A percentile compares a stretch with the other conserved stretches of the same genome.
Conservation (phyloP, 2,329 filamentous ascomycete genomes). For the Phyllosticta citribraziliensis region DNA sequence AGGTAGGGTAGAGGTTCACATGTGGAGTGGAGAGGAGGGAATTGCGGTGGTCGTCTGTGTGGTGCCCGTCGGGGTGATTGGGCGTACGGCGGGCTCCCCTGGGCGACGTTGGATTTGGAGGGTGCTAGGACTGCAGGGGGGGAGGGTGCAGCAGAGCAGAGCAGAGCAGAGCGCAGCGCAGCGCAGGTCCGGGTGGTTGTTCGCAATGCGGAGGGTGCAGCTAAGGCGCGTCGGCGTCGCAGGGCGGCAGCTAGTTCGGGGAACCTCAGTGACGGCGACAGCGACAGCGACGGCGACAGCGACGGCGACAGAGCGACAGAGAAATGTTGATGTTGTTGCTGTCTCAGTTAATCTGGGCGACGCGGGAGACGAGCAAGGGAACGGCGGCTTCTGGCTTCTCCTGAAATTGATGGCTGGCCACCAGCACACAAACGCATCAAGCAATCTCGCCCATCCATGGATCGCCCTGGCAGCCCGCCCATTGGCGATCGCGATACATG, state of each 20-base stretch:
- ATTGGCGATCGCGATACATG: background rate
- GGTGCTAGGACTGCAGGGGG: background rate
- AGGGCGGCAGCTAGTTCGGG: background rate
- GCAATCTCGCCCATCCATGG: background rate
- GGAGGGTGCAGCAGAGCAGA: too few relatives aligned
- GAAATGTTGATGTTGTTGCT: background rate
- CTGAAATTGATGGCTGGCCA: background rate
- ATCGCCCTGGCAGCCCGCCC: background rate
- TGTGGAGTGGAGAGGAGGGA: background rate
- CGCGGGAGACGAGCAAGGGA: background rate
- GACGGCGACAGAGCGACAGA: too few relatives aligned
- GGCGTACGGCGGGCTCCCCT: background rate
- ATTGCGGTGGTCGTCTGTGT: constrained; percentile 1
- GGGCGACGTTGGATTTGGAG: background rate
- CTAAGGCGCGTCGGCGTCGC: background rate
- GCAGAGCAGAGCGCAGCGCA: too few relatives aligned
- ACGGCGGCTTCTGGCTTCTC: background rate
- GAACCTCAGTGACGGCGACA: too few relatives aligned
- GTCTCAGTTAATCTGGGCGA: background rate
- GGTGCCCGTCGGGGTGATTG: constrained; percentile 1
- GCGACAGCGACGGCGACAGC: too few relatives aligned
- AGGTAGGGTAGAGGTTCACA: background rate
- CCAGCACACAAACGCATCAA: background rate
- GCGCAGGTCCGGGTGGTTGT: background rate
- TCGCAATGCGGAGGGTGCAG: too few relatives aligned